Base-by-base conservation (phyloP, 2,329 filamentous ascomycete species). In the Fusarium bulbicola region DNA sequence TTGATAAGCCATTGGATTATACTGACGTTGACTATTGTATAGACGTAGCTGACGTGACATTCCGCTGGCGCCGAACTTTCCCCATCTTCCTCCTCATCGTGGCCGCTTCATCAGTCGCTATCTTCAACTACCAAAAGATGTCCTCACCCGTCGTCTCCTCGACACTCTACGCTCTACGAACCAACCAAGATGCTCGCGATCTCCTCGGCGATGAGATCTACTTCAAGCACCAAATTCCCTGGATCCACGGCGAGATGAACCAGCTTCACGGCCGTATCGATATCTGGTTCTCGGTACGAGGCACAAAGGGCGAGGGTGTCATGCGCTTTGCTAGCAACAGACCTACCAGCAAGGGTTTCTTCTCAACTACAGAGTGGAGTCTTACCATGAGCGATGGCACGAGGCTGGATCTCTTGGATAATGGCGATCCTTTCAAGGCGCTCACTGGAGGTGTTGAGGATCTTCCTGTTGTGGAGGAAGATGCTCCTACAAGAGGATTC, bases 101-200 rank as follows among this genome's bases (percentile, higher is more conserved):
- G 76, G 88, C 89, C 54, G 86, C 88, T 62, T 92, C 92, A 74
- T 91, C 92, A 74, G 85, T 97, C 68, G 94, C 92, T 76, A 98
- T 99, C 83, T 98, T 99, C 92, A 99, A 99, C 88, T 98, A 99
- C 89, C 95, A 99, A 82, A 98, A 98, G 83, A 90, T 92, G 64
- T 94, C 93, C n/a, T 94, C 91, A 32, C 93, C 93, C 61, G 89
- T 95, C 36, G 93, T 98, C n/a, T 91, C 91, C 62, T 94, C 93
- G 62, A 96, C 95, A 9, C 89, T 99, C 34, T 99, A 98, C 86
- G 93, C 95, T 3, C 89, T 99, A 72, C 93, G 96, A 73, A 97
- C 93, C 6, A 94, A 92, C 64, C 85, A 89, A 6, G 84, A 86
- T 66, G 96, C 95, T 50, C 91, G 95, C 78, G 91, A 91, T 64